Conservation (phyloP, 179 eudicot genomes). For the Spergularia azorica region DNA sequence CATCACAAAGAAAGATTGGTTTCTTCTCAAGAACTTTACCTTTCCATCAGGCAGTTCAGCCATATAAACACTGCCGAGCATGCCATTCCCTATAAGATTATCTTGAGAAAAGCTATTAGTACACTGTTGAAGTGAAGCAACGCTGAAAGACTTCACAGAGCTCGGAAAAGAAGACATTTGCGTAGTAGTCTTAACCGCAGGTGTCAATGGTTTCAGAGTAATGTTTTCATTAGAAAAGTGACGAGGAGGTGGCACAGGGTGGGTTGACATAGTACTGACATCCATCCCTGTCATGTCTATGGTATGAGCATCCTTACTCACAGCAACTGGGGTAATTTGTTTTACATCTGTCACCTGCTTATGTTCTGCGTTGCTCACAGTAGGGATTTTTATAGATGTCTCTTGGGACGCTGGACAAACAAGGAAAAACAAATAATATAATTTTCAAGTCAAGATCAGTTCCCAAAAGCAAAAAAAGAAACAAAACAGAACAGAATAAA, state of each 20-base stretch:
- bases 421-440: not conserved
- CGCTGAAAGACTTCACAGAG: slow-evolving; percentile 38
- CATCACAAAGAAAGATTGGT: not conserved
- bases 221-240: slow-evolving; percentile 39
- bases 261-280: slow-evolving; percentile 25
- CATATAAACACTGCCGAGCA: slow-evolving; percentile 45
- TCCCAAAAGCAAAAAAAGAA: not conserved
- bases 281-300: slow-evolving; percentile 48
- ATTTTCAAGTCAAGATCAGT: not conserved
- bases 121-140: slow-evolving; percentile 49
- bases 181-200: slow-evolving; percentile 16
- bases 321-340: slow-evolving; percentile 29
- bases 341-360: slow-evolving; percentile 28
- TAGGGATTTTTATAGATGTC: slow-evolving; percentile 24
- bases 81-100: slow-evolving; percentile 48
- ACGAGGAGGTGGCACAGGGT: slow-evolving; percentile 47
- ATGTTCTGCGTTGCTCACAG: slow-evolving; percentile 16
- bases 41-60: slow-evolving; percentile 51
- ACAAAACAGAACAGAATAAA: not conserved
- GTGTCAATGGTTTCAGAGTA: slow-evolving; percentile 27
- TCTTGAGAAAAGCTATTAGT: slow-evolving; percentile 53
- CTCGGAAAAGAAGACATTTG: slow-evolving; percentile 29
- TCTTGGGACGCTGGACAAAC: slow-evolving; percentile 25
- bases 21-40: slow-evolving; percentile 29
- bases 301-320: slow-evolving; percentile 39